Evolutionary conservation across 139 green algal species (phyloP).

Genomic region (Penium margaritaceum): DNA sequence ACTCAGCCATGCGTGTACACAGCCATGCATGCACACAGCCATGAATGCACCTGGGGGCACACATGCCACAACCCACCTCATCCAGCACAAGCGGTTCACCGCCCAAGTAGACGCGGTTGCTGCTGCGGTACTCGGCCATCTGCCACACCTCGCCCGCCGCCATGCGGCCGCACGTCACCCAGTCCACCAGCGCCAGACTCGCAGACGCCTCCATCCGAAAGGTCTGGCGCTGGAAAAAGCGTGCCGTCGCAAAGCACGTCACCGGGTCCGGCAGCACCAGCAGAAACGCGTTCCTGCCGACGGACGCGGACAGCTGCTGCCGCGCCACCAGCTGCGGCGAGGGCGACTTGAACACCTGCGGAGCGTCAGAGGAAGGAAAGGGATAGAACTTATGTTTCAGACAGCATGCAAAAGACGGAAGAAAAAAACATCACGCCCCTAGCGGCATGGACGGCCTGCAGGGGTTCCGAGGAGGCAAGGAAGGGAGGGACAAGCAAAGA

Average conservation of each 20-base stretch:
- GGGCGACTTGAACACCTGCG: too few relatives aligned
- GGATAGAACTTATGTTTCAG: too few relatives aligned
- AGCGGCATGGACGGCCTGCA: too few relatives aligned
- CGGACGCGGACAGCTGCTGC: slow-evolving; percentile 1
- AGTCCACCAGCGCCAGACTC: slow-evolving; percentile 48
- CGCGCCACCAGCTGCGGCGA: too few relatives aligned
- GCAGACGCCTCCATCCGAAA: slow-evolving; percentile 24
- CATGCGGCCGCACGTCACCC: slow-evolving; percentile 37
- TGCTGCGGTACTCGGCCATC: slow-evolving; percentile 35
- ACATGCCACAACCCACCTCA: slow-evolving; percentile 28
- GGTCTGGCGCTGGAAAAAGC: slow-evolving; percentile 34
- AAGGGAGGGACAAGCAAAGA: too few relatives aligned
- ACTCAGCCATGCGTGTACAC: too few relatives aligned
- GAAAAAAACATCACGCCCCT: too few relatives aligned
- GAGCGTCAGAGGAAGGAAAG: not conserved
- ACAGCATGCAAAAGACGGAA: too few relatives aligned
- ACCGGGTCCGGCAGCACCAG: slow-evolving; percentile 45
- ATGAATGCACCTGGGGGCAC: too few relatives aligned
- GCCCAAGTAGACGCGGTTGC: slow-evolving; percentile 22
- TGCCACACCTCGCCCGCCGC: slow-evolving; percentile 35
- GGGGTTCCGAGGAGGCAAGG: too few relatives aligned
- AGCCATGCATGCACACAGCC: too few relatives aligned
- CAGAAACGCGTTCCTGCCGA: slow-evolving; percentile 30
- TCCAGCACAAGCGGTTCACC: slow-evolving; percentile 19
- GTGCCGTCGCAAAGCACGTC: slow-evolving; percentile 28